Base-by-base conservation (phyloP, 768 basidiomycete genomes). In the Leccinum longicurvipes region DNA sequence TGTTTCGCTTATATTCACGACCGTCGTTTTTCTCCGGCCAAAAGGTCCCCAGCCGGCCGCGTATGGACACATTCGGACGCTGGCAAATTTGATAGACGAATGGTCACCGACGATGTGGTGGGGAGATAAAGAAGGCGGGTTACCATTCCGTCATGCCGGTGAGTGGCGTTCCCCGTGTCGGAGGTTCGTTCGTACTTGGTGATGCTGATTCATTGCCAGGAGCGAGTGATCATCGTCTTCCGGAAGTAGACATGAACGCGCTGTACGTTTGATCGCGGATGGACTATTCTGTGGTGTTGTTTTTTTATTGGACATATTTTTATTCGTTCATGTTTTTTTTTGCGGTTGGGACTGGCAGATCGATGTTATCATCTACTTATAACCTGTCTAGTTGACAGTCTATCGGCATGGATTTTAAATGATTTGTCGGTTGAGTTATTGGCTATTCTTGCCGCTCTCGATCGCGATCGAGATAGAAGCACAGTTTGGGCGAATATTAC, bases 81-180 rank as follows among this genome's bases (percentile, higher is more conserved):
- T 74, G 15, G 70, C 66, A 3, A 71, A 73, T 47, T 53, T 73
- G 53, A 61, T 72, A 32, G 73, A 74, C 53, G 70, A 74, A n/a
- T 69, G 73, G 73, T 68, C 69, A n/a, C 54, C 62, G 1, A 67
- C 55, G 7, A 67, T 72, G 59, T 66, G 69, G 69, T 71, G 70
- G 64, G 70, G 65, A 17, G 59, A 62, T 21, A 71, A 69, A n/a
- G 41, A 44, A 1, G 29, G 14, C 12, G 55, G 59, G 31, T 51
- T 19, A 23, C 45, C 52, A 0, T 46, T 19, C 25, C 49, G 28
- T 45, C 66, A 61, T 54, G 66, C 67, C 1, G 70, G 70, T 64
- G 54, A 53, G 67, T 57, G 29, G 15, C 17, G 28, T 21, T 19
- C 31, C 47, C 47, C 7, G 48, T 53, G 23, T 45, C 21, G 10